Percentiles rank a stretch among this genome's conserved stretches.
Conservation (phyloP, 805 yeast genomes). For the Ogataea neopini region DNA sequence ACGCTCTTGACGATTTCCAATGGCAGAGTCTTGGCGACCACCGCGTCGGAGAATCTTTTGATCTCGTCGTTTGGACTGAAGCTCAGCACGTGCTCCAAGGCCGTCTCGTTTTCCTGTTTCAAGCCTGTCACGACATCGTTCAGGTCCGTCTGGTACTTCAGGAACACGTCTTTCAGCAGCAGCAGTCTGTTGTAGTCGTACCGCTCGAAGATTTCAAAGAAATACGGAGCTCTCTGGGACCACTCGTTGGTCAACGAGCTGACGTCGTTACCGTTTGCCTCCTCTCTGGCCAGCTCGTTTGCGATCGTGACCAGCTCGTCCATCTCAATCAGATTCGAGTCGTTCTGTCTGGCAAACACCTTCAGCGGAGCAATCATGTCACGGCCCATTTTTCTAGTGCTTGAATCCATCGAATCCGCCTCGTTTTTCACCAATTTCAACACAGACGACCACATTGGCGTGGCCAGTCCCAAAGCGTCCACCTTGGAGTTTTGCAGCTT, state of each 20-base stretch:
- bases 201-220: conserved; percentile 71
- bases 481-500: conserved; percentile 48
- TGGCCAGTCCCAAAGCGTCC: conserved; percentile 47
- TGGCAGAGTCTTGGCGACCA: conserved; percentile 29
- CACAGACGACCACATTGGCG: conserved; percentile 46
- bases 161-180: conserved; percentile 63
- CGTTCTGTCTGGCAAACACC: conserved; percentile 54
- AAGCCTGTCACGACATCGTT: conserved; percentile 51
- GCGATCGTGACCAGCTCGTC: conserved; percentile 38
- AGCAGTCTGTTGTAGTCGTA: conserved; percentile 65
- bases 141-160: conserved; percentile 62
- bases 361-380: conserved; percentile 59
- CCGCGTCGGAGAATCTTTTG: conserved; percentile 50
- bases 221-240: conserved; percentile 76
- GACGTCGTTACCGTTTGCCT: conserved; percentile 32
- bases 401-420: conserved; percentile 44
- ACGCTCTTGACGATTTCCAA: conserved; percentile 26
- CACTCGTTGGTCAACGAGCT: conserved; percentile 57
- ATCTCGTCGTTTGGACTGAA: conserved; percentile 65
- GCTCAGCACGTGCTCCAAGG: conserved; percentile 64
- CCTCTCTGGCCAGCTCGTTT: conserved; percentile 19
- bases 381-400: conserved; percentile 51
- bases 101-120: conserved; percentile 56
- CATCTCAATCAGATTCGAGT: conserved; percentile 42
- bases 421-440: conserved; percentile 46